Base-by-base conservation (phyloP, 2,329 filamentous ascomycete species). In the Cladobotryum mycophilum region DNA sequence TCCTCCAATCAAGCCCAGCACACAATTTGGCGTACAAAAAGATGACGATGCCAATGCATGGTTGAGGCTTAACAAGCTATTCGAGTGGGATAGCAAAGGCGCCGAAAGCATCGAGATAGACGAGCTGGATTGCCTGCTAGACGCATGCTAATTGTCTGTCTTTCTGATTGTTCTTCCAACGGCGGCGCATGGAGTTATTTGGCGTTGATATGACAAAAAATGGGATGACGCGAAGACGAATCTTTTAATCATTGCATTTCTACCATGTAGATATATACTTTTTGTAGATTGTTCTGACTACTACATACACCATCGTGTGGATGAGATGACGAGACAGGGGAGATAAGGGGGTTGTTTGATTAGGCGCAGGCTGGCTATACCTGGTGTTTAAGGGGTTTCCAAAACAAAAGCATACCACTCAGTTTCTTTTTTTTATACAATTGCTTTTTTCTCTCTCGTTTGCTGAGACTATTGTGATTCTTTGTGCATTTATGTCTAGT, bases 81-180 rank as follows among this genome's bases (percentile, higher is more conserved):
- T 69, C 45, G 68, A 82, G 59, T 80, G 81, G 70, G 85, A 86
- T 62, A 43, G 22, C 38, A 78, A 78, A 64, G 89, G 84, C 64
- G 90, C 91, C 1, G 93, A 97, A 72, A 87, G 84, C 57, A 85
- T 97, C 59, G 90, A 95, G 67, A 81, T 97, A 45, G 89, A 96
- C 43, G 93, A 99, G 74, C 82, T 97, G 20, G 92, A 97, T 64
- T 83, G 87, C 60, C 80, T 96, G 66, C 81, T 96, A 61, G 85
- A 88, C 64, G 84, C 81, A 58, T 89, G 83, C 67, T 89, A 71
- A 77, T 33, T 48, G 15, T 48, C 30, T 37, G n/a, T n/a, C n/a
- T 44, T 44, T 44, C 22, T 33, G 22, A n/a, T 33, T 46, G 15
- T 25, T 45, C 20, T 51, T 47, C 30, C 41, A 36, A 41, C 43